A percentile compares a stretch with the other conserved stretches of the same genome.
Conservation (phyloP, 129 eudicot species). For the Chrysanthemum makinoi region DNA sequence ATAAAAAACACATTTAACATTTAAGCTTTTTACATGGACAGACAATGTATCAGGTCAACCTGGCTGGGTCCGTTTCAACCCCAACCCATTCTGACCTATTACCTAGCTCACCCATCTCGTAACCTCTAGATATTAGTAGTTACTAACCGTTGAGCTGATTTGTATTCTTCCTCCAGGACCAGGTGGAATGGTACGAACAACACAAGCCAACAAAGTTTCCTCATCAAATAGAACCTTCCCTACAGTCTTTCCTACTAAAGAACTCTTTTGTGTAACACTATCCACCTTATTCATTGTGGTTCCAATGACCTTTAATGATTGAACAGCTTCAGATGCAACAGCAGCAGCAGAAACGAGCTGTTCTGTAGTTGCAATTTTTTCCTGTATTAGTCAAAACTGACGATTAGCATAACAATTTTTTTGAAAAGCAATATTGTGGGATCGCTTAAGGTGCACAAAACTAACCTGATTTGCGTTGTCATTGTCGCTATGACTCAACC, state of each 20-base stretch:
- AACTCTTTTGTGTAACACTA: slow-evolving; percentile 34
- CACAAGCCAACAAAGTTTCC: slow-evolving; percentile 75
- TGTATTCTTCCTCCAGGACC: slow-evolving; percentile 77
- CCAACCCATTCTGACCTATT: not conserved
- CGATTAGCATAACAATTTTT: slow-evolving; percentile 19
- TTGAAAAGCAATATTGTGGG: not conserved
- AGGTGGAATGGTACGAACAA: slow-evolving; percentile 92
- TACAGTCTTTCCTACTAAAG: slow-evolving; percentile 33
- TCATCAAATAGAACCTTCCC: slow-evolving; percentile 68
- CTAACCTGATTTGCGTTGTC: slow-evolving; percentile 53
- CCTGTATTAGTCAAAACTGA: slow-evolving; percentile 33
- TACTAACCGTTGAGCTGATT: slow-evolving; percentile 91
- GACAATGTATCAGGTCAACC: not conserved
- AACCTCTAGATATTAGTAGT: not conserved
- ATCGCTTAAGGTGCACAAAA: not conserved
- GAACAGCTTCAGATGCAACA: slow-evolving; percentile 41
- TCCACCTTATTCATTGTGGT: slow-evolving; percentile 28
- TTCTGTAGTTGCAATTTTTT: slow-evolving; percentile 36
- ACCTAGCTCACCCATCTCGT: not conserved
- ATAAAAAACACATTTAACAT: too few species aligned
- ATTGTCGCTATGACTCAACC: slow-evolving; percentile 48
- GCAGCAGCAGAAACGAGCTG: slow-evolving; percentile 32
- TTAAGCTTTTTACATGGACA: too few species aligned
- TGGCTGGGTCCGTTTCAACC: not conserved
- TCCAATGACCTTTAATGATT: slow-evolving; percentile 31